Conservation (phyloP, 352 stramenopile genomes). For the Phytophthora megakarya region DNA sequence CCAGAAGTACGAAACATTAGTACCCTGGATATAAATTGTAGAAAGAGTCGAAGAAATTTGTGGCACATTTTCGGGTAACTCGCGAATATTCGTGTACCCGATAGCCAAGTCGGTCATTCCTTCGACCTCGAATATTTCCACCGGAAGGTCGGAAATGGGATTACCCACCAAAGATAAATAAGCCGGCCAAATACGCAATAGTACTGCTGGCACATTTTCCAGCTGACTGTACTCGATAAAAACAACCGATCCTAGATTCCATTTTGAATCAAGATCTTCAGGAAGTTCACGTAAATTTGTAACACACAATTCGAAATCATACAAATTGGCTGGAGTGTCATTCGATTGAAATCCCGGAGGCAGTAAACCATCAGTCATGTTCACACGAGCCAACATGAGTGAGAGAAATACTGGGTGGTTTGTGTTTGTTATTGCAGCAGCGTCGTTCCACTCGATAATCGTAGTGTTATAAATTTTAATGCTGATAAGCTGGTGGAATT, state of each 20-base stretch:
- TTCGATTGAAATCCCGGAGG: neutral
- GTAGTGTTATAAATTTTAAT: conserved; percentile 18
- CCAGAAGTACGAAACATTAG: neutral
- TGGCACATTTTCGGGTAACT: neutral
- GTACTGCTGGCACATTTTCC: neutral
- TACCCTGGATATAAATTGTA: neutral
- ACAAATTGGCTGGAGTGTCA: neutral
- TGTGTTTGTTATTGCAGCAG: conserved; percentile 8
- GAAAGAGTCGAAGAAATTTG: conserved; percentile 4
- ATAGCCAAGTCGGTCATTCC: conserved; percentile 2
- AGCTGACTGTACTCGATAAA: conserved; percentile 24
- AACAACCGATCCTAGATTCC: neutral
- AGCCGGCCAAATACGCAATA: neutral
- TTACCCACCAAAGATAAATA: conserved; percentile 4
- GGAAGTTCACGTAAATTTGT: conserved; percentile 2
- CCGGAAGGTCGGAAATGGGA: neutral
- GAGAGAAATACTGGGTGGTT: conserved; percentile 17
- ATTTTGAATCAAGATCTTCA: conserved; percentile 3
- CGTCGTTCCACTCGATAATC: neutral
- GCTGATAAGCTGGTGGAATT: conserved; percentile 22
- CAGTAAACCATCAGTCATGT: neutral
- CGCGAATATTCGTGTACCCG: conserved; percentile 1
- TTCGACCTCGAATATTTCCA: neutral
- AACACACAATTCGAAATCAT: conserved; percentile 5
- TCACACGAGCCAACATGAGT: conserved; percentile 4